Percentiles rank a stretch among this genome's conserved stretches.
Conservation (phyloP, 345 rosid species). For the Gossypioides kirkii region DNA sequence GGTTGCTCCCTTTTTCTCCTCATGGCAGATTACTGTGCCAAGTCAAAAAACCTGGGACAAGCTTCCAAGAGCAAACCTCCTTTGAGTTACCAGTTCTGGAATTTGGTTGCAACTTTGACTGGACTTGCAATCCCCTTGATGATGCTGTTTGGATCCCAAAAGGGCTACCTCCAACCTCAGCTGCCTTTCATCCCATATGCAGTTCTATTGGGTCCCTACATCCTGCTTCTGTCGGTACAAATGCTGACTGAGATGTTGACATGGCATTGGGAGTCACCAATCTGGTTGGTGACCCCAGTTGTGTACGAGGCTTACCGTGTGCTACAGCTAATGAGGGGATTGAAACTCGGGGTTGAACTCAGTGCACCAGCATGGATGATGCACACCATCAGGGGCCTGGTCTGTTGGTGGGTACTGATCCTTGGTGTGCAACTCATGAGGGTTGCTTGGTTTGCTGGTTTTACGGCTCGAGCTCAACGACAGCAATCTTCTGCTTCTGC, state of each 20-base stretch:
- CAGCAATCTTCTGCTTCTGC: slow-evolving; percentile 27
- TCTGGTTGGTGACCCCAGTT: slow-evolving; percentile 88
- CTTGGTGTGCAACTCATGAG: slow-evolving; percentile 92
- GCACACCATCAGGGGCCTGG: slow-evolving; percentile 72
- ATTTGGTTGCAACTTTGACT: slow-evolving; percentile 47
- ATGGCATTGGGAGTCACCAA: slow-evolving; percentile 93
- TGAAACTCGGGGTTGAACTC: slow-evolving; percentile 71
- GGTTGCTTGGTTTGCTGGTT: slow-evolving; percentile 96
- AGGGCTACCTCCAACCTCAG: slow-evolving; percentile 67
- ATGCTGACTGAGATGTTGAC: slow-evolving; percentile 73
- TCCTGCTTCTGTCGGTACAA: slow-evolving; percentile 81
- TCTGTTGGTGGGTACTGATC: slow-evolving; percentile 90
- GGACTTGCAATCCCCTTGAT: slow-evolving; percentile 58
- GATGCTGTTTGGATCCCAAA: slow-evolving; percentile 53
- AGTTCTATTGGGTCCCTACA: slow-evolving; percentile 71
- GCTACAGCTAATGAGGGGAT: slow-evolving; percentile 79
- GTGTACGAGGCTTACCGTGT: slow-evolving; percentile 82
- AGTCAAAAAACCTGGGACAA: slow-evolving; percentile 35
- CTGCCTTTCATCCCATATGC: slow-evolving; percentile 54
- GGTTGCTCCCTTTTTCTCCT: slow-evolving; percentile 79
- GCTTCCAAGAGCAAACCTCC: slow-evolving; percentile 62
- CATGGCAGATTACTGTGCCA: slow-evolving; percentile 84
- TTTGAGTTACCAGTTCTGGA: slow-evolving; percentile 76
- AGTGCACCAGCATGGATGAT: slow-evolving; percentile 72
- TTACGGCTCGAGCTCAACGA: slow-evolving; percentile 33